Evolutionary conservation across 192 early-diverging fungal genomes (phyloP).

Genomic region (Podila epigama): DNA sequence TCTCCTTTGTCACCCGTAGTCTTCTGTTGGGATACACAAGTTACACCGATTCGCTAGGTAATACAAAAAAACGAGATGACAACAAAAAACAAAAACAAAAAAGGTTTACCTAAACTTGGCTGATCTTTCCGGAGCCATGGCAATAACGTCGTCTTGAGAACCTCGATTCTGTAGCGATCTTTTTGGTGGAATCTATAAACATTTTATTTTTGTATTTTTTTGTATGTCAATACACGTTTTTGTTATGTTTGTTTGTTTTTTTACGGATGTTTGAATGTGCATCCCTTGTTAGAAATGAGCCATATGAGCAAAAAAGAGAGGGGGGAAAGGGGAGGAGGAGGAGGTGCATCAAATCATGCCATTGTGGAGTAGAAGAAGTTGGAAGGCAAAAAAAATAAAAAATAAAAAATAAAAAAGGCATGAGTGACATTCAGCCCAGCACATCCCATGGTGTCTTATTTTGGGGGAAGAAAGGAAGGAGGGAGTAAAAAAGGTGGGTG

Average conservation of each 20-base stretch:
- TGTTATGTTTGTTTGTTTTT: neutral
- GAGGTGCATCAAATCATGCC: too few species aligned
- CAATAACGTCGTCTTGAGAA: conserved; percentile 42
- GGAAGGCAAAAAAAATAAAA: neutral
- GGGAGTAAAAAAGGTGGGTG: neutral
- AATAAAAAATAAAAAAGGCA: neutral
- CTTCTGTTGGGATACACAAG: neutral
- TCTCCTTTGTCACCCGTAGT: neutral
- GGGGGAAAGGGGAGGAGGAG: neutral
- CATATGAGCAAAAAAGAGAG: neutral
- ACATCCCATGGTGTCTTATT: neutral
- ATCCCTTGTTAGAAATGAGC: neutral
- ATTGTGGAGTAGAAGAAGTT: too few species aligned
- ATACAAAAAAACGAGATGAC: neutral
- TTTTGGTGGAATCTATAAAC: conserved; percentile 53
- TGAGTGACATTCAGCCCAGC: too few species aligned
- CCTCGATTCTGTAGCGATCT: conserved; percentile 49
- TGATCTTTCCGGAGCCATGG: conserved; percentile 48
- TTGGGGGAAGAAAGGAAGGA: neutral
- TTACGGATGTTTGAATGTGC: too few species aligned
- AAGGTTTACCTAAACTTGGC: conserved; percentile 26
- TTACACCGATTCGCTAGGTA: neutral
- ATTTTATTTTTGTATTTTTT: neutral
- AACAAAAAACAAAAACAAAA: neutral
- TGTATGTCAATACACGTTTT: neutral